phyloP scores from a whole-genome alignment of 163 green algal genomes.

The Prototheca stagnorum region DNA sequence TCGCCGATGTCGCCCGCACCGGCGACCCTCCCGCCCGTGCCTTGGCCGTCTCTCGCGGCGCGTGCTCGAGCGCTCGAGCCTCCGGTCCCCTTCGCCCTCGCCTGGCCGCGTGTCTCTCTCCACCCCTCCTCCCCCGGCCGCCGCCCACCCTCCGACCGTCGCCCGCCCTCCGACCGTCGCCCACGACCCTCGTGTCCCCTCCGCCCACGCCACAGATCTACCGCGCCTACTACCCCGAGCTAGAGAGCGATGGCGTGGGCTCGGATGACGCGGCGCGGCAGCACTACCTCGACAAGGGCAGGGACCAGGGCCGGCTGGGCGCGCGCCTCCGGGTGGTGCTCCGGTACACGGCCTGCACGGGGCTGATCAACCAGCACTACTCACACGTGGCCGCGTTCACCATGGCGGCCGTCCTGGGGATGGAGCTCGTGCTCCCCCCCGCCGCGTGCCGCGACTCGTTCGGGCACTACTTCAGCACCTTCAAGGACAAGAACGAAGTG shows the following conservation, averaged over 20 bases:
- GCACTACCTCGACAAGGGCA: slow-evolving; percentile 33
- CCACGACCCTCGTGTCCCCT: too few relatives aligned
- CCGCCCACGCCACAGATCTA: too few relatives aligned
- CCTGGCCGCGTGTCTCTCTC: too few relatives aligned
- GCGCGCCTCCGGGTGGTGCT: slow-evolving; percentile 36
- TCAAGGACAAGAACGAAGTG: slow-evolving; percentile 48
- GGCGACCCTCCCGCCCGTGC: too few relatives aligned
- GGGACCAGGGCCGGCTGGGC: slow-evolving; percentile 24
- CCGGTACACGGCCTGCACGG: slow-evolving; percentile 53
- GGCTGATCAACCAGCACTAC: slow-evolving; percentile 66
- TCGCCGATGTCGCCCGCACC: too few relatives aligned
- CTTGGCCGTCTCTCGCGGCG: too few relatives aligned
- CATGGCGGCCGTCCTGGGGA: slow-evolving; percentile 36
- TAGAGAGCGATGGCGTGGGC: slow-evolving; percentile 21
- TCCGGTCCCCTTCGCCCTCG: too few relatives aligned
- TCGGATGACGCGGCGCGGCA: slow-evolving; percentile 17
- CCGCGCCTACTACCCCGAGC: slow-evolving; percentile 40
- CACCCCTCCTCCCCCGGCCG: too few relatives aligned
- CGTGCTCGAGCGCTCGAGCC: too few relatives aligned
- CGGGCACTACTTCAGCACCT: slow-evolving; percentile 44
- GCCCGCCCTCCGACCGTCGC: too few relatives aligned
- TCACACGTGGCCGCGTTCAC: slow-evolving; percentile 44
- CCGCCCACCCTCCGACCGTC: too few relatives aligned
- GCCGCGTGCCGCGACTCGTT: slow-evolving; percentile 44
- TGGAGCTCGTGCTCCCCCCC: slow-evolving; percentile 46